These are phyloP conservation scores for Cladosporium sp. DNA, from an alignment of 2,329 filamentous ascomycete species.

Conservation along the genomic window DNA sequence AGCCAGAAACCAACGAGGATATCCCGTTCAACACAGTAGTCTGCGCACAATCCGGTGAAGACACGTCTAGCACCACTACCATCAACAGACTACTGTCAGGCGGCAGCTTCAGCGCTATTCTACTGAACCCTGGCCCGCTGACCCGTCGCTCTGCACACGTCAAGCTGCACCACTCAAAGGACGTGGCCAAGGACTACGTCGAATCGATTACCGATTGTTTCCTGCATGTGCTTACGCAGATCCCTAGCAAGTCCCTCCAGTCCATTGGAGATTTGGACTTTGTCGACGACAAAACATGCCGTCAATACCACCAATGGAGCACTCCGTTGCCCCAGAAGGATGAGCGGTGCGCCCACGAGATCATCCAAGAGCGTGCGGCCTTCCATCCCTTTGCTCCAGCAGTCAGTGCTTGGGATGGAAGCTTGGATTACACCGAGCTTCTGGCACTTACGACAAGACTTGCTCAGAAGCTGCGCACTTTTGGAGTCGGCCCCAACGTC, in stretches of 20 bases:
- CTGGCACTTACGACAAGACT: slow-evolving; percentile 1
- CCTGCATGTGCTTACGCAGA: slow-evolving; percentile 4
- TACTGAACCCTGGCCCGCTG: not conserved
- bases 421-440: slow-evolving; percentile 14
- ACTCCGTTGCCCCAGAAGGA: not conserved
- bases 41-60: slow-evolving; percentile 2
- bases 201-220: slow-evolving; percentile 8
- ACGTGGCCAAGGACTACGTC: not conserved
- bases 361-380: slow-evolving; percentile 2
- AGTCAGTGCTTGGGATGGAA: slow-evolving; percentile 15
- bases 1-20: not conserved
- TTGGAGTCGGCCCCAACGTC: slow-evolving; percentile 8
- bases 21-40: slow-evolving; percentile 8
- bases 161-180: slow-evolving; percentile 9
- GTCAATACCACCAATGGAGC: not conserved
- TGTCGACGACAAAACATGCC: slow-evolving; percentile 5
- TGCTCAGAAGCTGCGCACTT: not conserved
- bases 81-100: slow-evolving; percentile 7
- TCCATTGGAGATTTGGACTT: slow-evolving; percentile 7
- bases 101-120: slow-evolving; percentile 3
- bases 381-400: slow-evolving; percentile 2
- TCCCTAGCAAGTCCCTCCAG: slow-evolving; percentile 1
- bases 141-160: slow-evolving; percentile 6
- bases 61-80: not conserved
- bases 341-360: slow-evolving; percentile 2